Conservation (phyloP, 495 filamentous ascomycete species). For the Podospora didyma region DNA sequence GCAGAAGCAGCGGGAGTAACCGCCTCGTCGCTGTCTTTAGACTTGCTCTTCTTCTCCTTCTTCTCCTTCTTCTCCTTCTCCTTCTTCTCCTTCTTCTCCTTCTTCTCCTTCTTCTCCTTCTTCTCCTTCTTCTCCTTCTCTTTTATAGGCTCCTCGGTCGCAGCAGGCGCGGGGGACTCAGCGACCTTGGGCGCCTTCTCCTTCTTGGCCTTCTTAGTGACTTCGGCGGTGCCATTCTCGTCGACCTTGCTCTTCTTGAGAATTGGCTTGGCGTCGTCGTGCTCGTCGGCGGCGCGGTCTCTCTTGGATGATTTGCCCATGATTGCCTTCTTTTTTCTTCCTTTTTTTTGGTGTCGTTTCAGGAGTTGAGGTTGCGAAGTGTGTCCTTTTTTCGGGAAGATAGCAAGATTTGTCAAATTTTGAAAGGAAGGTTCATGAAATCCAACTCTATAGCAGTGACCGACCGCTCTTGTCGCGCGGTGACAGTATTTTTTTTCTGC, state of each 20-base stretch:
- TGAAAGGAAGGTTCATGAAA: background rate
- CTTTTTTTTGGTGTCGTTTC: no score
- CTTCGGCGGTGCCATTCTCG: conserved; percentile 31
- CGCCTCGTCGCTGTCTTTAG: conserved; percentile 29
- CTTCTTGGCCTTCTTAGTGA: conserved; percentile 42
- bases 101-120: conserved; percentile 33
- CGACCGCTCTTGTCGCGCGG: background rate
- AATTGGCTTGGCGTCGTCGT: conserved; percentile 6
- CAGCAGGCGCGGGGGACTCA: background rate
- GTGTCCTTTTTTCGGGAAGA: background rate
- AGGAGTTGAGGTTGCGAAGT: background rate
- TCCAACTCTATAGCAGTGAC: background rate
- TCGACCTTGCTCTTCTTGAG: conserved; percentile 35
- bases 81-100: conserved; percentile 43
- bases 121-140: conserved; percentile 20
- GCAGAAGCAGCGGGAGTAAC: background rate
- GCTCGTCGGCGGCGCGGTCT: conserved; percentile 29
- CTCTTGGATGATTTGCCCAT: conserved; percentile 33
- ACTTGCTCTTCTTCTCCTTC: conserved; percentile 28
- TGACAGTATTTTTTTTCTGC: conserved; percentile 15
- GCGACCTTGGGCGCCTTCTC: conserved; percentile 23
- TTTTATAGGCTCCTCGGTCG: conserved; percentile 17
- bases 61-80: conserved; percentile 22
- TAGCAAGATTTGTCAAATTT: no score
- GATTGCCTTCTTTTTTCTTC: no score